phyloP scores from a whole-genome alignment of 179 eudicot genomes.

The Vitellaria paradoxa region DNA sequence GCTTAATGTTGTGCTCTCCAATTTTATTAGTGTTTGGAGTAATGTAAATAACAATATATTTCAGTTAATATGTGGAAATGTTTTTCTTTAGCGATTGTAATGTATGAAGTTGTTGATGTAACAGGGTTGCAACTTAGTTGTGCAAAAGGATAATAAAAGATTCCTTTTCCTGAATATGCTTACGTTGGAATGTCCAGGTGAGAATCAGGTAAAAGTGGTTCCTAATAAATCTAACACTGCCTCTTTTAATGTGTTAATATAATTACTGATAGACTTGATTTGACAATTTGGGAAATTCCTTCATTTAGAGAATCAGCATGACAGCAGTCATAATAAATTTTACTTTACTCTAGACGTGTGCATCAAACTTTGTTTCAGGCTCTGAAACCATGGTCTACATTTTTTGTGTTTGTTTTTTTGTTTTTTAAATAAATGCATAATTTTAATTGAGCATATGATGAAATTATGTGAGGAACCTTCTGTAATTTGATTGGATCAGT shows the following conservation, averaged over 20 bases:
- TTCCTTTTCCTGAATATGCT: conserved; percentile 84
- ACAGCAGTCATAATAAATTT: background rate
- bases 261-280: background rate
- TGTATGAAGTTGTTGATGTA: conserved; percentile 14
- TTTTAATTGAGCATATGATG: background rate
- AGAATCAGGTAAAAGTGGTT: conserved; percentile 32
- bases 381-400: background rate
- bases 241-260: background rate
- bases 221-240: background rate
- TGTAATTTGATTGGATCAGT: background rate
- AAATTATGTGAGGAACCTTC: background rate
- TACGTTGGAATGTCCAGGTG: conserved; percentile 61
- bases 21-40: background rate
- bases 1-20: background rate
- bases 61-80: background rate
- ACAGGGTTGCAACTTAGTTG: conserved; percentile 90
- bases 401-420: background rate
- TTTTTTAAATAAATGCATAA: background rate
- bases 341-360: background rate
- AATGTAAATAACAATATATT: too few species aligned
- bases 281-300: conserved; percentile 5
- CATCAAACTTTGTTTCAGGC: background rate
- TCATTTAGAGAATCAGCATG: background rate
- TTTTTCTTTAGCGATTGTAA: background rate
- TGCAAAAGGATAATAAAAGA: conserved; percentile 65